These are phyloP conservation scores for Entoloma clypeatum DNA, from an alignment of 1,284 basidiomycete species.

Conservation along the genomic window DNA sequence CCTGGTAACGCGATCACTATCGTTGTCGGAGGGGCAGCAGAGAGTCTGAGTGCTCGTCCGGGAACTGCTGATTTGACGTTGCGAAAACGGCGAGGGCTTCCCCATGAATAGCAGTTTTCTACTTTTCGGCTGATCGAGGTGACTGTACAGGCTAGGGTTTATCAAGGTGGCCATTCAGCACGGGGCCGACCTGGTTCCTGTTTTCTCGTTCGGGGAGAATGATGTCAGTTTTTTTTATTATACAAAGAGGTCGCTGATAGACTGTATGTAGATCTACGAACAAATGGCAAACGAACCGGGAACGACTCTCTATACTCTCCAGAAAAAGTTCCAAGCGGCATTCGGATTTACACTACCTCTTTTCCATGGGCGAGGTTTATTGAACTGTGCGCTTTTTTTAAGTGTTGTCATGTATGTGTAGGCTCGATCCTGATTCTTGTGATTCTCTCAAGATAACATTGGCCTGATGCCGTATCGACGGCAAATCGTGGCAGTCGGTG, in stretches of 20 bases:
- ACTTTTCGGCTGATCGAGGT: neutral
- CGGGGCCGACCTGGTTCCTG: conserved; percentile 93
- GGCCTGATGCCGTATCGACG: conserved; percentile 93
- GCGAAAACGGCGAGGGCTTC: conserved; percentile 63
- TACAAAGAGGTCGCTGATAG: neutral
- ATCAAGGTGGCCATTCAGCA: conserved; percentile 96
- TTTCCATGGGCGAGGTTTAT: conserved; percentile 87
- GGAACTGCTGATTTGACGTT: conserved; percentile 95
- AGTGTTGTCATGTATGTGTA: no score
- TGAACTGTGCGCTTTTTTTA: conserved; percentile 74
- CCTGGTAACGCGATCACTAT: conserved; percentile 83
- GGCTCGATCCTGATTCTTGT: neutral
- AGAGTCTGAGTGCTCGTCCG: conserved; percentile 89
- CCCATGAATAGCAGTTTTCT: conserved; percentile 6
- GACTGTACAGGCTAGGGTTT: conserved; percentile 68
- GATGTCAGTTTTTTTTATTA: conserved; percentile 58
- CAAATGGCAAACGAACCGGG: conserved; percentile 95
- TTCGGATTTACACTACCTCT: conserved; percentile 98
- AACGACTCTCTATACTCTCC: conserved; percentile 81
- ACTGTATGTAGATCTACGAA: conserved; percentile 74
- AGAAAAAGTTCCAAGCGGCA: conserved; percentile 85
- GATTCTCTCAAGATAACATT: conserved; percentile 62
- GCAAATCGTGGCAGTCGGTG: conserved; percentile 91
- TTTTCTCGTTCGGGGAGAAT: conserved; percentile 98
- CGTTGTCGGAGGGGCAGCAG: conserved; percentile 95